Percentiles rank a stretch among this genome's conserved stretches.
Evolutionary conservation across 148 eudicot genomes (phyloP).

Genomic region (Silene conica): DNA sequence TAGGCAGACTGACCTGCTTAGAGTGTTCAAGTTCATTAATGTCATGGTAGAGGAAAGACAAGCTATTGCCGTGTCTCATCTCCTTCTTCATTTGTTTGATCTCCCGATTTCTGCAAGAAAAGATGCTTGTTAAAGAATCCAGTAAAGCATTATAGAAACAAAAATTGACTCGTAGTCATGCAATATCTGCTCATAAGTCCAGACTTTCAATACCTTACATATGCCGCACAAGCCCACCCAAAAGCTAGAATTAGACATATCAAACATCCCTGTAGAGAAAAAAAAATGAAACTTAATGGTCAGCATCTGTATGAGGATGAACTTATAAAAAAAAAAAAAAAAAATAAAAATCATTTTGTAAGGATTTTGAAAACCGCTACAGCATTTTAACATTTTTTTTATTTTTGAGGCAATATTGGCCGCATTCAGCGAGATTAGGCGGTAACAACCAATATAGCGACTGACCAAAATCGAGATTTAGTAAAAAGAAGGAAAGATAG

Average conservation of each 20-base stretch:
- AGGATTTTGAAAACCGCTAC: too few species aligned
- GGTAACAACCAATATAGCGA: too few species aligned
- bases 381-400: too few species aligned
- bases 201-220: slow-evolving; percentile 58
- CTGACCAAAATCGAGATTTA: neutral
- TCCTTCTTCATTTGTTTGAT: slow-evolving; percentile 57
- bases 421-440: neutral
- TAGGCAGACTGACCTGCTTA: slow-evolving; percentile 65
- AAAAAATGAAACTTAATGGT: slow-evolving; percentile 3
- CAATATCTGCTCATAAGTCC: neutral
- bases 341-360: too few species aligned
- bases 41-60: slow-evolving; percentile 72
- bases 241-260: slow-evolving; percentile 74
- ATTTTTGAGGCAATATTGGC: too few species aligned
- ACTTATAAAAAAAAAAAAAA: too few species aligned
- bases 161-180: neutral
- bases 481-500: neutral
- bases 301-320: neutral
- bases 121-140: neutral
- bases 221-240: slow-evolving; percentile 82
- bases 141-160: neutral
- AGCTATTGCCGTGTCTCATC: slow-evolving; percentile 60
- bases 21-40: slow-evolving; percentile 84
- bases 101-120: slow-evolving; percentile 69
- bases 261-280: slow-evolving; percentile 54